These are phyloP conservation scores for Fraxinus dipetala DNA, from an alignment of 305 asterid species.

Conservation along the genomic window DNA sequence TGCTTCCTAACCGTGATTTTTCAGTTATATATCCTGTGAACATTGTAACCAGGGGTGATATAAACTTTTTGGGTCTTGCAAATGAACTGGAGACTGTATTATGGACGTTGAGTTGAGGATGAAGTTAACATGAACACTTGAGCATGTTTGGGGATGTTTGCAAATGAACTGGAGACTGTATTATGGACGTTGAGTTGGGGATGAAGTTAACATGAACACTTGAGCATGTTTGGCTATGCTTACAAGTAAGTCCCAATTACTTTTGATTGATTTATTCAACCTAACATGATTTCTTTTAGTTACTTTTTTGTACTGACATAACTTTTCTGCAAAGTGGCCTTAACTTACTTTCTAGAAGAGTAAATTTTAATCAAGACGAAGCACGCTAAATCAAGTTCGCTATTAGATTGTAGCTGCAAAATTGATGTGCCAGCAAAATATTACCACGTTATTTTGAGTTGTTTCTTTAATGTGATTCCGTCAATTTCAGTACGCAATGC, in stretches of 20 bases:
- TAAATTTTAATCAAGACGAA: background rate
- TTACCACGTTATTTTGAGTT: background rate
- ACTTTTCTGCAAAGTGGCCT: background rate
- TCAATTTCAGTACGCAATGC: background rate
- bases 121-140: background rate
- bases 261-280: background rate
- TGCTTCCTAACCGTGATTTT: background rate
- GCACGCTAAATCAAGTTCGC: background rate
- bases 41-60: background rate
- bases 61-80: slow-evolving; percentile 12
- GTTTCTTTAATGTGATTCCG: background rate
- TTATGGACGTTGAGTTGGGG: background rate
- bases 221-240: background rate
- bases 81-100: background rate
- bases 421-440: background rate
- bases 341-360: background rate
- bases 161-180: background rate
- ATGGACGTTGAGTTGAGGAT: background rate
- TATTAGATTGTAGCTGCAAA: background rate
- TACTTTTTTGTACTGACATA: background rate
- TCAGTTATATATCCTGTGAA: slow-evolving; percentile 2
- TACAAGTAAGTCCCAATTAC: background rate
- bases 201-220: background rate
- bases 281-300: background rate
- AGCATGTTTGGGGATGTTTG: background rate